These are phyloP conservation scores for Claviceps monticola DNA, from an alignment of 2,329 filamentous ascomycete genomes.

Conservation along the genomic window DNA sequence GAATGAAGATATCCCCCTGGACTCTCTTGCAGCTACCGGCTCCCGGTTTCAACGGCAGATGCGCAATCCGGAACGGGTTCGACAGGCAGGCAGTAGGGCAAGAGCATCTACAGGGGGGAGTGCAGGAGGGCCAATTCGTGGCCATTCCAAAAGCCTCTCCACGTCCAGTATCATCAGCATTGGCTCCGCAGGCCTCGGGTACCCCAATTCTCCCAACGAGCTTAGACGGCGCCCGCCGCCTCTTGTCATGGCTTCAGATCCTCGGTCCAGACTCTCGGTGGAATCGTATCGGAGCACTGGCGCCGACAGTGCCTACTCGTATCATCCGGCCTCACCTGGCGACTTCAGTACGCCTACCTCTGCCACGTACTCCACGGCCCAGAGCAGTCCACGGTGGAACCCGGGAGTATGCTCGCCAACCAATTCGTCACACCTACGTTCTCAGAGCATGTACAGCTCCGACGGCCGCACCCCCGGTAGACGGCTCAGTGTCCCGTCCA, in stretches of 20 bases:
- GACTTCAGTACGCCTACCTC: slow-evolving; percentile 76
- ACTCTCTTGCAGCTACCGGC: slow-evolving; percentile 84
- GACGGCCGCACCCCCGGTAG: slow-evolving; percentile 55
- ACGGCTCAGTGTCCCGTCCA: slow-evolving; percentile 70
- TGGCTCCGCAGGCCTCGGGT: slow-evolving; percentile 50
- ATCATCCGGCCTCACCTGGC: slow-evolving; percentile 53
- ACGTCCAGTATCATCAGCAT: slow-evolving; percentile 75
- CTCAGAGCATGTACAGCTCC: slow-evolving; percentile 55
- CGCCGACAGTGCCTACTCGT: slow-evolving; percentile 47
- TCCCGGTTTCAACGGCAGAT: slow-evolving; percentile 89
- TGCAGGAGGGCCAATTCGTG: slow-evolving; percentile 54
- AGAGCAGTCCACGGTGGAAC: slow-evolving; percentile 63
- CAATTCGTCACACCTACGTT: slow-evolving; percentile 51
- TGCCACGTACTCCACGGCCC: slow-evolving; percentile 63
- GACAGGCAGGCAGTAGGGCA: slow-evolving; percentile 57
- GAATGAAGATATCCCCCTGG: slow-evolving; percentile 89
- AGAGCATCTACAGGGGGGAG: slow-evolving; percentile 68
- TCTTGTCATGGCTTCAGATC: slow-evolving; percentile 67
- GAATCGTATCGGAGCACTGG: slow-evolving; percentile 55
- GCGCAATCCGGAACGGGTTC: slow-evolving; percentile 62
- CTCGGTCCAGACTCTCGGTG: slow-evolving; percentile 49
- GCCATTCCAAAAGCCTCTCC: slow-evolving; percentile 75
- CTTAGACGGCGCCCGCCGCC: slow-evolving; percentile 63
- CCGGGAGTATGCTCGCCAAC: slow-evolving; percentile 61
- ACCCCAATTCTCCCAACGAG: slow-evolving; percentile 47